phyloP scores from a whole-genome alignment of 2,329 filamentous ascomycete genomes.

The Arthroderma sp. region DNA sequence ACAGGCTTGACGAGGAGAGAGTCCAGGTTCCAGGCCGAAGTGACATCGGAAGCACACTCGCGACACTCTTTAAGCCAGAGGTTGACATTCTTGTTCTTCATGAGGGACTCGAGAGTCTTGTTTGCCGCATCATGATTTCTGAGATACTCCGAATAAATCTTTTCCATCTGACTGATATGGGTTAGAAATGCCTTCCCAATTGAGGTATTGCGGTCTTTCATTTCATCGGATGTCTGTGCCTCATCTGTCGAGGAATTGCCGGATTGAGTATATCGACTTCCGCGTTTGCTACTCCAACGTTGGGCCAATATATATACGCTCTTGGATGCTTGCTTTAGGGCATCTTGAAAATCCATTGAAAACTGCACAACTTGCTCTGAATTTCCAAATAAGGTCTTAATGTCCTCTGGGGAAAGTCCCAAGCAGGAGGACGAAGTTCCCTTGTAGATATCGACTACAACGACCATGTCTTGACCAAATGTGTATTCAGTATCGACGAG shows the following conservation, averaged over 20 bases:
- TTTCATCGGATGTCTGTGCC: constrained; percentile 30
- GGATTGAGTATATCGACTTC: constrained; percentile 28
- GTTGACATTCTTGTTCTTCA: constrained; percentile 42
- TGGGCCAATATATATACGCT: constrained; percentile 59
- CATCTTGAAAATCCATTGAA: constrained; percentile 63
- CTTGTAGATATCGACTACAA: constrained; percentile 95
- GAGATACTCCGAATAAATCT: constrained; percentile 51
- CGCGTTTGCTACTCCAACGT: constrained; percentile 41
- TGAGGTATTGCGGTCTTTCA: constrained; percentile 45
- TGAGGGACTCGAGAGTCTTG: constrained; percentile 40
- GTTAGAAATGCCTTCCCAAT: constrained; percentile 47
- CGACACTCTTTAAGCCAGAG: constrained; percentile 92
- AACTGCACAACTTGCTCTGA: constrained; percentile 82
- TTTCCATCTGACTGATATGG: constrained; percentile 47
- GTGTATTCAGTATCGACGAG: constrained; percentile 83
- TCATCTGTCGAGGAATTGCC: constrained; percentile 18
- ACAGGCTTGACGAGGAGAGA: constrained; percentile 95
- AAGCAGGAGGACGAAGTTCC: constrained; percentile 74
- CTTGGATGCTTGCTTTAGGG: constrained; percentile 68
- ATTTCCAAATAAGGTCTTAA: constrained; percentile 85
- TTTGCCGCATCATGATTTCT: constrained; percentile 53
- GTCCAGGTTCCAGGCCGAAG: constrained; percentile 85
- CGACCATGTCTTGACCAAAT: constrained; percentile 91
- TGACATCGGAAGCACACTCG: constrained; percentile 81
- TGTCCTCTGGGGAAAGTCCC: constrained; percentile 66